Evolutionary conservation across 306 rosid species (phyloP).

Genomic region (Alnus rubra): DNA sequence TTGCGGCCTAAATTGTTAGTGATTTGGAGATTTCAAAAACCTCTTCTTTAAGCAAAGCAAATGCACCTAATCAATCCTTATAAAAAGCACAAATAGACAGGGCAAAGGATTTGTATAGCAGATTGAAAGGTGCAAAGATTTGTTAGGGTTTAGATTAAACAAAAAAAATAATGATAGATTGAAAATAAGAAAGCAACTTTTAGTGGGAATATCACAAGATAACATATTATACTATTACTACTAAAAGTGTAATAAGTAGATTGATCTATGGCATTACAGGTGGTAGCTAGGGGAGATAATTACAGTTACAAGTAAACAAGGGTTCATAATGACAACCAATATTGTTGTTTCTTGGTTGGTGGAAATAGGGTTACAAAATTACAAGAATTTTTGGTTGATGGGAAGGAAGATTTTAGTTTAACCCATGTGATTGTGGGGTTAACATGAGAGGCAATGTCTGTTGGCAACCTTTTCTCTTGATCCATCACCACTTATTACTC

Average conservation of each 20-base stretch:
- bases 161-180: slow-evolving; percentile 14
- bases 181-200: slow-evolving; percentile 10
- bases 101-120: not conserved
- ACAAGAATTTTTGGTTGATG: slow-evolving; percentile 20
- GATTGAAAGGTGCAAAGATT: slow-evolving; percentile 19
- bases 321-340: slow-evolving; percentile 2
- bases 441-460: not conserved
- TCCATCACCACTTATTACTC: slow-evolving; percentile 1
- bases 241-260: not conserved
- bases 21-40: not conserved
- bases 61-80: not conserved
- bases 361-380: slow-evolving; percentile 12
- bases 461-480: not conserved
- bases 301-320: slow-evolving; percentile 10
- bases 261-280: slow-evolving; percentile 23
- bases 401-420: slow-evolving; percentile 17
- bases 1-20: too few relatives aligned
- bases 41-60: not conserved
- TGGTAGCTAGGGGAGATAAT: slow-evolving; percentile 4
- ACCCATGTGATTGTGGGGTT: slow-evolving; percentile 35
- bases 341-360: slow-evolving; percentile 17
- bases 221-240: not conserved
- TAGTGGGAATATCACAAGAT: not conserved
- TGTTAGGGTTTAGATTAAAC: slow-evolving; percentile 15
- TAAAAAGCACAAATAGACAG: slow-evolving; percentile 1